Evolutionary conservation across 2,329 filamentous ascomycete genomes (phyloP).

Genomic region (Aspergillus sp.): DNA sequence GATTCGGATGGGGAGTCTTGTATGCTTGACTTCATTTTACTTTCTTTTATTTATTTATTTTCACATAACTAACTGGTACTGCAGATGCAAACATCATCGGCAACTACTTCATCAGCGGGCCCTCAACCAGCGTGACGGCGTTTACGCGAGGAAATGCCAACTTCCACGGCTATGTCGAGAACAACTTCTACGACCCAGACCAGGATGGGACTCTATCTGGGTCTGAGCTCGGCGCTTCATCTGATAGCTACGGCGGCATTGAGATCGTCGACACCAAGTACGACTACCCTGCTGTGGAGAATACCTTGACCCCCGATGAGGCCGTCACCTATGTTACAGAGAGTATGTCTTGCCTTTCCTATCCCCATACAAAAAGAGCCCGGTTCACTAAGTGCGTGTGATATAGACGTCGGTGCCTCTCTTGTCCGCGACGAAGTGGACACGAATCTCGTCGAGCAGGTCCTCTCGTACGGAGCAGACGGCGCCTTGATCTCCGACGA

Average conservation of each 20-base stretch:
- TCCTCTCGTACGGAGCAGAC: constrained; percentile 13
- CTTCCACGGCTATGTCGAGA: constrained; percentile 54
- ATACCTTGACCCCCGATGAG: constrained; percentile 9
- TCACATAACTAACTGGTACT: not conserved
- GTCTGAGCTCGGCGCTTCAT: constrained; percentile 6
- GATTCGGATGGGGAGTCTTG: constrained; percentile 48
- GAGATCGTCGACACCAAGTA: constrained; percentile 14
- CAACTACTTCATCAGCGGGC: constrained; percentile 59
- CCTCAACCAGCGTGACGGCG: constrained; percentile 49
- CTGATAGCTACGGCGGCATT: constrained; percentile 16
- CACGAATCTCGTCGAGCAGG: constrained; percentile 10
- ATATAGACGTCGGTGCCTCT: constrained; percentile 15
- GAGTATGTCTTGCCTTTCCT: constrained; percentile 6
- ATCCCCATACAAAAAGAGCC: not conserved
- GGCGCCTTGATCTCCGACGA: constrained; percentile 18
- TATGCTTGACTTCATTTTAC: not conserved
- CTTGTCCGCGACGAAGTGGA: constrained; percentile 17
- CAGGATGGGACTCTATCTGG: constrained; percentile 53
- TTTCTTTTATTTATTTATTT: not conserved
- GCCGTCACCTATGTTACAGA: constrained; percentile 13
- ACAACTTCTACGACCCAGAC: constrained; percentile 55
- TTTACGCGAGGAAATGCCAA: constrained; percentile 58
- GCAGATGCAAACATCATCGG: constrained; percentile 52
- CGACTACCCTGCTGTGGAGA: constrained; percentile 13
- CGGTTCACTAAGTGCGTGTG: not conserved